A percentile compares a stretch with the other conserved stretches of the same genome.
These are phyloP conservation scores for Claviceps paspali DNA, from an alignment of 2,329 filamentous ascomycete species.

Conservation along the genomic window DNA sequence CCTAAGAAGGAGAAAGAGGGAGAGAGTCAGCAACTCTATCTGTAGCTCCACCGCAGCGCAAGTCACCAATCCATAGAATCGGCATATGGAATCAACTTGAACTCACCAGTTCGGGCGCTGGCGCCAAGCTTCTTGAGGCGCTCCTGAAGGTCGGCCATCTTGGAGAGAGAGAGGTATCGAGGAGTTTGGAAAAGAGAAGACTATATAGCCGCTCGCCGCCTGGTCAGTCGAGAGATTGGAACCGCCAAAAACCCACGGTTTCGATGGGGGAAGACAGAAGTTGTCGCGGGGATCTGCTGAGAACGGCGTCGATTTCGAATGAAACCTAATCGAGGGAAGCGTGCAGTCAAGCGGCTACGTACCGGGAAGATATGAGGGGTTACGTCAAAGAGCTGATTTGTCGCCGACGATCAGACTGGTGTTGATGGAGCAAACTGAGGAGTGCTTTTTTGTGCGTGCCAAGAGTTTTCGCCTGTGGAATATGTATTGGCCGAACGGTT, in stretches of 20 bases:
- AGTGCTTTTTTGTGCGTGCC: conserved; percentile 30
- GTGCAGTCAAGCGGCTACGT: conserved; percentile 12
- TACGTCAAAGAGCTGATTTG: conserved; percentile 18
- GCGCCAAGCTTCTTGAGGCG: conserved; percentile 43
- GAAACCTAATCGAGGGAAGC: background rate
- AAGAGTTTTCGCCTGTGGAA: conserved; percentile 28
- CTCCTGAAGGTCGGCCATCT: conserved; percentile 42
- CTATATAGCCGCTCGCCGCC: background rate
- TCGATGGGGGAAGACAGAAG: no score
- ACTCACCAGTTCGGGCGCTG: conserved; percentile 52
- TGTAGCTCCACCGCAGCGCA: no score
- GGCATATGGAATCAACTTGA: no score
- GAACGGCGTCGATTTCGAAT: background rate
- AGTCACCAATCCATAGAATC: no score
- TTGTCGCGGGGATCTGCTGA: no score
- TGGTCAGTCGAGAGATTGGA: conserved; percentile 7
- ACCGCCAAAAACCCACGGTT: background rate
- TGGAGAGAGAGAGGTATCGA: conserved; percentile 17
- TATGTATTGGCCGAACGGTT: conserved; percentile 19
- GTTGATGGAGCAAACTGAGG: conserved; percentile 20
- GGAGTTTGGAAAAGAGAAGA: conserved; percentile 9
- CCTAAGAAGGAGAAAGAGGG: conserved; percentile 11
- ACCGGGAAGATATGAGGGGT: conserved; percentile 19
- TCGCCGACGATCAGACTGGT: conserved; percentile 21
- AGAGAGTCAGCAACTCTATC: conserved; percentile 1